A percentile compares a stretch with the other conserved stretches of the same genome.
phyloP scores from a whole-genome alignment of 2,329 filamentous ascomycete genomes.

The Coniochaeta hoffmannii region DNA sequence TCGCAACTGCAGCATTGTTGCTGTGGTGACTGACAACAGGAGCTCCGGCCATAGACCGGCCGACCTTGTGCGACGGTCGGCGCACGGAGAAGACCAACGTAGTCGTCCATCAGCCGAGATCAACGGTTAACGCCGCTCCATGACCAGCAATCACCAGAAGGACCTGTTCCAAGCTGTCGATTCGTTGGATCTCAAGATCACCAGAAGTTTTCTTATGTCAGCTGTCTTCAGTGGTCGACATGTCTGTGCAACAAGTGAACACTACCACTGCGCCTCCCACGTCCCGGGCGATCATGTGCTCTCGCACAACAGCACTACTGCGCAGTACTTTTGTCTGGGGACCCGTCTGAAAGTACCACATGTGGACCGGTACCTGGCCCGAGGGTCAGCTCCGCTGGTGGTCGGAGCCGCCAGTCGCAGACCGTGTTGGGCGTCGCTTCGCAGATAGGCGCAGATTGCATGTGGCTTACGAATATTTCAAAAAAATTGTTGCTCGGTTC shows the following conservation, averaged over 20 bases:
- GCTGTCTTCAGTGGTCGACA: neutral
- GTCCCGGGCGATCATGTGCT: neutral
- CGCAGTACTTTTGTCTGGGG: neutral
- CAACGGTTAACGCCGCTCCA: neutral
- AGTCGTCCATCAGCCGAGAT: neutral
- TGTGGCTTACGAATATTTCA: neutral
- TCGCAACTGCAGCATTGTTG: neutral
- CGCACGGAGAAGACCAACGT: no score
- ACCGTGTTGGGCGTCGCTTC: neutral
- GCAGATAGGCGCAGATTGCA: neutral
- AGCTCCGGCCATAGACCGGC: neutral
- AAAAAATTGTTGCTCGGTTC: neutral
- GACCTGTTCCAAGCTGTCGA: neutral
- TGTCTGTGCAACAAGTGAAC: neutral
- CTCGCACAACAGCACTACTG: neutral
- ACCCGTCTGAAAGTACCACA: neutral
- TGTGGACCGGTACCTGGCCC: neutral
- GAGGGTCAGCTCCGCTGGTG: neutral
- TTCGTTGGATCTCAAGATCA: neutral
- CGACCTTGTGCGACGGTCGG: neutral
- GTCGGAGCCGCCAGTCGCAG: neutral
- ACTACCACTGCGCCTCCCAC: neutral
- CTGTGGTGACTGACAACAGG: neutral
- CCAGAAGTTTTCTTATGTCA: neutral
- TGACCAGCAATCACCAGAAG: neutral